Conservation (phyloP, 2,329 filamentous ascomycete genomes). For the Ploettnerulaceae sp. region DNA sequence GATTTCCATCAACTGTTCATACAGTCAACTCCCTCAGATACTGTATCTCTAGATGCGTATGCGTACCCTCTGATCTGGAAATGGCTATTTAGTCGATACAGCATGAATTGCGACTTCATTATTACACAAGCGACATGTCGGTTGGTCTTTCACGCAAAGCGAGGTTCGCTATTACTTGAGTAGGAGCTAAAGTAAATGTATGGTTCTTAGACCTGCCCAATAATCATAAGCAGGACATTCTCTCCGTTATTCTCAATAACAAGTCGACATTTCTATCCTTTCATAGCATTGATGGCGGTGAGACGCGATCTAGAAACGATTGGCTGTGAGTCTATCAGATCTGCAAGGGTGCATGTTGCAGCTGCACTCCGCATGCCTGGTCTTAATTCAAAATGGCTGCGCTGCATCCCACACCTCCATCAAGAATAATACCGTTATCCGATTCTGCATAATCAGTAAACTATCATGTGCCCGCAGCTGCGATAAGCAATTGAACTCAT, state of each 20-base stretch:
- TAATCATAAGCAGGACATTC: background rate
- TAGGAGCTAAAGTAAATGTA: too few species aligned
- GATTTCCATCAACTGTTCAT: too few species aligned
- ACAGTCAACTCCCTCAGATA: too few species aligned
- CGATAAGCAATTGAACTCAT: conserved; percentile 16
- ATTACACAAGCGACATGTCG: too few species aligned
- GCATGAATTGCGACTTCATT: too few species aligned
- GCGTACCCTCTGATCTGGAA: too few species aligned
- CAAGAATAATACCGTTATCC: background rate
- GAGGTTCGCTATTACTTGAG: too few species aligned
- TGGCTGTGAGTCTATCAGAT: conserved; percentile 4
- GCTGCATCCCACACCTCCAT: too few species aligned
- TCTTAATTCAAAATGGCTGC: conserved; percentile 7
- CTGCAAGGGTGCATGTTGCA: conserved; percentile 1
- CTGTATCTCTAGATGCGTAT: too few species aligned
- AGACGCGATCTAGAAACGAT: conserved; percentile 2
- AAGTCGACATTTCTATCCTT: background rate
- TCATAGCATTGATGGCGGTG: conserved; percentile 1
- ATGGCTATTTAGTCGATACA: too few species aligned
- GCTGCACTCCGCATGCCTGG: conserved; percentile 11
- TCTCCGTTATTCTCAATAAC: background rate
- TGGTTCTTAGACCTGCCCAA: background rate
- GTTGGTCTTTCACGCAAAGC: too few species aligned
- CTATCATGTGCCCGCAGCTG: conserved; percentile 16
- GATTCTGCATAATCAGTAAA: conserved; percentile 5